Conservation (phyloP, 1,139 yeast species). For the Lodderomyces oxycetoniae region DNA sequence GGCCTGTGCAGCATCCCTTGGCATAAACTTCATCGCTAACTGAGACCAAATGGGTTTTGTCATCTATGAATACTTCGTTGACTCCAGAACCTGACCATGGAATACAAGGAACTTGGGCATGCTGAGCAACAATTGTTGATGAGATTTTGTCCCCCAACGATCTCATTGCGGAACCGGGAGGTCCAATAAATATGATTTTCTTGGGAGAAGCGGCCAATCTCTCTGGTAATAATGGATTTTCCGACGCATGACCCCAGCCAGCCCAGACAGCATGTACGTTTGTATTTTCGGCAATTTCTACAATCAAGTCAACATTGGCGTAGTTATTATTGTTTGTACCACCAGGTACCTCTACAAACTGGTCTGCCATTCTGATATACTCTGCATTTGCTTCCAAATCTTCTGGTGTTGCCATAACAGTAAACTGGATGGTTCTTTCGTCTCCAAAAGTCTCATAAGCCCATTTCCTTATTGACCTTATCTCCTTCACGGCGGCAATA, state of each 20-base stretch:
- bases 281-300: constrained; percentile 94
- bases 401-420: constrained; percentile 99
- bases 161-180: constrained; percentile 98
- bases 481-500: constrained; percentile 98
- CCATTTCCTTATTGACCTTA: constrained; percentile 96
- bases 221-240: constrained; percentile 92
- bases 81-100: constrained; percentile 99
- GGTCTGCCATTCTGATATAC: constrained; percentile 98
- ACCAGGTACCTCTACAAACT: constrained; percentile 97
- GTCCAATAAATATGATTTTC: constrained; percentile 89
- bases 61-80: constrained; percentile 68
- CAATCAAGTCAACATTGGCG: constrained; percentile 95
- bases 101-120: constrained; percentile 95
- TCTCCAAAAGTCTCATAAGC: constrained; percentile 97
- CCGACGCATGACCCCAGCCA: constrained; percentile 99
- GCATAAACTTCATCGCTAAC: constrained; percentile 79
- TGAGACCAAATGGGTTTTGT: constrained; percentile 71
- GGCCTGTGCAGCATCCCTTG: constrained; percentile 79
- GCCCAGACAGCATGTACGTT: constrained; percentile 99
- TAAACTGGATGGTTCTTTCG: constrained; percentile 88
- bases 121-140: constrained; percentile 97
- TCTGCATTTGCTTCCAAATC: constrained; percentile 96
- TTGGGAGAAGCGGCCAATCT: constrained; percentile 85
- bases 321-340: constrained; percentile 97
- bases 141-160: constrained; percentile 98